These are phyloP conservation scores for Ascochyta pisi DNA, from an alignment of 2,329 filamentous ascomycete species.

Conservation along the genomic window DNA sequence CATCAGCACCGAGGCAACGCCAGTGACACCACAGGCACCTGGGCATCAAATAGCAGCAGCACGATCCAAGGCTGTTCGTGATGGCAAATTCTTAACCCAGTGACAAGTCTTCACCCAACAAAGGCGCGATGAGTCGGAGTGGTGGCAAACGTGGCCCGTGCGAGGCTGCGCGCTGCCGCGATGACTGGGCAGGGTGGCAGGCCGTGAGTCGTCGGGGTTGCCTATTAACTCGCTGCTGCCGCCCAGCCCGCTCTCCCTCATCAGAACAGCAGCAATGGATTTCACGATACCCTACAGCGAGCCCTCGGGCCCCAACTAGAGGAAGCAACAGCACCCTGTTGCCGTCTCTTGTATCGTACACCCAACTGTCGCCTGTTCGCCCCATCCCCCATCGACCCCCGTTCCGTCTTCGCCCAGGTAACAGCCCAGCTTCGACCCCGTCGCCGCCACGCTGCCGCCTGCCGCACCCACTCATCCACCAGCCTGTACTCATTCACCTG, in stretches of 20 bases:
- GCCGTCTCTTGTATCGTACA: constrained; percentile 28
- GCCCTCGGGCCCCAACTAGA: constrained; percentile 43
- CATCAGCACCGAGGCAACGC: constrained; percentile 3
- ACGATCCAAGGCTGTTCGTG: constrained; percentile 1
- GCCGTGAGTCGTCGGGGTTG: constrained; percentile 27
- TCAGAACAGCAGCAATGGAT: constrained; percentile 44
- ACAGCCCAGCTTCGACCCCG: constrained; percentile 34
- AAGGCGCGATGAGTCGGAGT: constrained; percentile 32
- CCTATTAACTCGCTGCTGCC: constrained; percentile 39
- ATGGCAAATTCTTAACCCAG: constrained; percentile 17
- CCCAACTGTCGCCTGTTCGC: constrained; percentile 22
- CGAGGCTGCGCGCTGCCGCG: constrained; percentile 18
- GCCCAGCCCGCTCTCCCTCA: constrained; percentile 35
- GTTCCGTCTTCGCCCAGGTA: constrained; percentile 35
- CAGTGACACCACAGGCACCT: neutral
- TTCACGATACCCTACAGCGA: constrained; percentile 41
- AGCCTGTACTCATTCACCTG: constrained; percentile 21
- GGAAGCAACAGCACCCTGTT: constrained; percentile 20
- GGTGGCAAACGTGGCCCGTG: constrained; percentile 34
- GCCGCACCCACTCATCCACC: constrained; percentile 30
- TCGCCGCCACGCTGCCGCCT: constrained; percentile 41
- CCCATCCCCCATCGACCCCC: constrained; percentile 17
- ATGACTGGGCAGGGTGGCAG: constrained; percentile 33
- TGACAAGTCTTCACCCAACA: constrained; percentile 1
- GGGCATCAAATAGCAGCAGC: constrained; percentile 2